Conservation (phyloP, 345 rosid genomes). For the Brassica rapa region DNA sequence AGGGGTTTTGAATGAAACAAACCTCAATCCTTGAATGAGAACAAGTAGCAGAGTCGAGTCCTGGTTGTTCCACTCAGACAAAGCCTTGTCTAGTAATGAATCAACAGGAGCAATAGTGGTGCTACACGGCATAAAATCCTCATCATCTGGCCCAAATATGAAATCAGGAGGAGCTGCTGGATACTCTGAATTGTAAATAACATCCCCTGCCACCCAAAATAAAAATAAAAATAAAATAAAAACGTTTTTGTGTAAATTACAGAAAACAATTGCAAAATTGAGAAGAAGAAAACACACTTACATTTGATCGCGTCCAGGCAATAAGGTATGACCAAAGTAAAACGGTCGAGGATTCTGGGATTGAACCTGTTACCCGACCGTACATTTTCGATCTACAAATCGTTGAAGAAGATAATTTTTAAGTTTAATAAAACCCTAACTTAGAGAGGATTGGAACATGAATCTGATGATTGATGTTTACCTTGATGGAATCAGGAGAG, state of each 20-base stretch:
- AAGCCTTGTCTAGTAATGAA: slow-evolving; percentile 39
- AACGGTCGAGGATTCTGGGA: slow-evolving; percentile 69
- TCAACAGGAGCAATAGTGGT: slow-evolving; percentile 31
- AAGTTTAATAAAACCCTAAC: slow-evolving; percentile 30
- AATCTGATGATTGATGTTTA: slow-evolving; percentile 24
- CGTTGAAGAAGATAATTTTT: neutral
- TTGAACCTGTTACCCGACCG: slow-evolving; percentile 75
- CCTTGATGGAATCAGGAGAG: slow-evolving; percentile 64
- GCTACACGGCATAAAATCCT: slow-evolving; percentile 63
- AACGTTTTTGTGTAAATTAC: neutral
- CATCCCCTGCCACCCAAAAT: slow-evolving; percentile 63
- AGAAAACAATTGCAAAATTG: neutral
- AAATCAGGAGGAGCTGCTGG: slow-evolving; percentile 78
- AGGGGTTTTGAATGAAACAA: neutral
- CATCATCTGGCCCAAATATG: slow-evolving; percentile 81
- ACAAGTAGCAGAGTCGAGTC: slow-evolving; percentile 63
- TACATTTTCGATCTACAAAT: slow-evolving; percentile 71
- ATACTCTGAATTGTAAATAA: slow-evolving; percentile 78
- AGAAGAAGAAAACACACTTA: slow-evolving; percentile 46
- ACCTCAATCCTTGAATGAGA: slow-evolving; percentile 84
- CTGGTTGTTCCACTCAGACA: slow-evolving; percentile 68
- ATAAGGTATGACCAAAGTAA: slow-evolving; percentile 84
- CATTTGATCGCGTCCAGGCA: slow-evolving; percentile 83
- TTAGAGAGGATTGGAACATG: neutral
- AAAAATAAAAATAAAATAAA: neutral